Evolutionary conservation across 31 red algal species (phyloP).

Genomic region (Endocladia muricata): DNA sequence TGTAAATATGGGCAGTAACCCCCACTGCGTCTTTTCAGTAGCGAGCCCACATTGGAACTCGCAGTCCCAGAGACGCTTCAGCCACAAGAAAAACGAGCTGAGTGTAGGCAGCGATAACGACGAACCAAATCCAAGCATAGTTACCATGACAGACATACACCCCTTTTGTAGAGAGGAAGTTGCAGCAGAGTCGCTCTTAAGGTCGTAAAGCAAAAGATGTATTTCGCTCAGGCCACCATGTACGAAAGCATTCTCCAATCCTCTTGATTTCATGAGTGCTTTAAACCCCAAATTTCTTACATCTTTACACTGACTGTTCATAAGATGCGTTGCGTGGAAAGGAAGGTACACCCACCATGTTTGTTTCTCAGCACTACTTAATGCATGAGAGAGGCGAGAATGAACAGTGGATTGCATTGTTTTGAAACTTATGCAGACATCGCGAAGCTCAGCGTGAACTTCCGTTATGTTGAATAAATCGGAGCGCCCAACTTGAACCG

Average conservation of each 20-base stretch:
- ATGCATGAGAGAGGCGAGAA: slow-evolving; percentile 2
- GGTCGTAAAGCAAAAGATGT: slow-evolving; percentile 22
- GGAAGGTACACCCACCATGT: slow-evolving; percentile 25
- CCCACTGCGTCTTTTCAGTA: background rate
- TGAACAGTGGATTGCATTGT: slow-evolving; percentile 13
- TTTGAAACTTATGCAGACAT: background rate
- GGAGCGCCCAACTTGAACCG: background rate
- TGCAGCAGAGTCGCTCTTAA: slow-evolving; percentile 20
- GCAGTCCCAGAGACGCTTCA: background rate
- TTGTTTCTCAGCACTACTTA: background rate
- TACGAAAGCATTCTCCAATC: background rate
- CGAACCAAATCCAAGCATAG: slow-evolving; percentile 12
- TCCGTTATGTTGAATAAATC: slow-evolving; percentile 11
- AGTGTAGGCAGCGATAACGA: slow-evolving; percentile 22
- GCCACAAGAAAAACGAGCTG: slow-evolving; percentile 33
- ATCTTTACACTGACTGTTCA: slow-evolving; percentile 25
- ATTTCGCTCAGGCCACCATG: background rate
- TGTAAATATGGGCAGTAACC: background rate
- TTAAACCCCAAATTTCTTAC: background rate
- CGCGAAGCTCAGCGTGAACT: background rate
- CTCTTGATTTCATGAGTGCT: slow-evolving; percentile 18
- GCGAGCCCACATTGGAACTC: background rate
- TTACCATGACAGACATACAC: slow-evolving; percentile 12
- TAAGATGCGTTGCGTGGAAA: slow-evolving; percentile 32
- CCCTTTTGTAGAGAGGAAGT: slow-evolving; percentile 22